These are phyloP conservation scores for Nakataea oryzae DNA, from an alignment of 2,329 filamentous ascomycete species.

Conservation along the genomic window DNA sequence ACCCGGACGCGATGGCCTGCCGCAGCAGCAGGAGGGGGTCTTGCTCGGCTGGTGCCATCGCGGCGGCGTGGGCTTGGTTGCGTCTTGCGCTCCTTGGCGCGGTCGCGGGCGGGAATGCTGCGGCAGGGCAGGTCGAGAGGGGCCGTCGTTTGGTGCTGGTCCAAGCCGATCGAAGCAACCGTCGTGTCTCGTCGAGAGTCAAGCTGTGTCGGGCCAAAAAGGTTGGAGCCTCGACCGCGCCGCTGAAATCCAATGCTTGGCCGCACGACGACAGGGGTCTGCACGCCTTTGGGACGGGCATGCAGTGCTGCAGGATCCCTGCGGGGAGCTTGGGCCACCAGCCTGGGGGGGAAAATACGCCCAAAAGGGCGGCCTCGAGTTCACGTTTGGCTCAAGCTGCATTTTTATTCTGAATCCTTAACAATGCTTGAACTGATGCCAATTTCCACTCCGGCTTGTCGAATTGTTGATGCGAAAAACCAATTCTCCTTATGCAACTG, in stretches of 20 bases:
- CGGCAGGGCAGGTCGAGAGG: not conserved
- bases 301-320: too few species aligned
- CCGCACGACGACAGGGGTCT: too few species aligned
- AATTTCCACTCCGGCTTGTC: not conserved
- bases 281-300: too few species aligned
- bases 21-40: constrained; percentile 80
- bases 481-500: not conserved
- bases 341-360: too few species aligned
- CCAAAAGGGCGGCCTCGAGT: too few species aligned
- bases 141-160: not conserved
- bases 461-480: not conserved
- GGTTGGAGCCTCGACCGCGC: too few species aligned
- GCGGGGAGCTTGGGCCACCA: not conserved
- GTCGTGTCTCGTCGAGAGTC: not conserved
- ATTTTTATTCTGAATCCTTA: not conserved
- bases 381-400: not conserved
- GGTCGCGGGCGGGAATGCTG: not conserved
- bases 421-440: not conserved
- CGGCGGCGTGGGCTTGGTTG: not conserved
- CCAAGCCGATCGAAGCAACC: not conserved
- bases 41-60: constrained; percentile 50
- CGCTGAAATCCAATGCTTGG: not conserved
- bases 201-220: too few species aligned
- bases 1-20: constrained; percentile 64
- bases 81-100: not conserved